Base-by-base conservation (phyloP, 768 basidiomycete species). In the Mycena vulgaris region DNA sequence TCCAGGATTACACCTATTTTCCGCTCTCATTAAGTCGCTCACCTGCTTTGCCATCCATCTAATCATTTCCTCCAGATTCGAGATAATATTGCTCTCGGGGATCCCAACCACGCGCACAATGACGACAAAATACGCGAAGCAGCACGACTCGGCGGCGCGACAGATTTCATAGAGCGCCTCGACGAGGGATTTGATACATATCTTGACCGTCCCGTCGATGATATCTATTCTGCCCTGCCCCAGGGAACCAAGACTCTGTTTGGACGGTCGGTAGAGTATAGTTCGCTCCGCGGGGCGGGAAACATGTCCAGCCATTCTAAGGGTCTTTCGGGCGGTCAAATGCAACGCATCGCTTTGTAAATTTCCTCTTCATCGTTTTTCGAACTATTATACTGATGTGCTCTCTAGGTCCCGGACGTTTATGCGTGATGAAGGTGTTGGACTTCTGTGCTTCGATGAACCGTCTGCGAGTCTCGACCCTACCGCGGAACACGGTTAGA, bases 1-100 rank as follows among this genome's bases (percentile, higher is more conserved):
- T 94, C 80, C 93, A 95, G 76, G 94, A 95, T 77, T 94, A 93
- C 74, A 93, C 92, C 0, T 85, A 90, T 73, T 94, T 95, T 76
- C 93, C 93, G 0, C 82, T 95, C 49, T 92, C 93, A 27, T 92
- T 93, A 66, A 48, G 92, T 76, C 30, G 27, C 3, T 69, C 9
- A 8, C 16, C 25, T 56, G 21, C 28, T 60, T 55, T 56, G 19
- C 58, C 1, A 35, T 45, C n/a, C n/a, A n/a, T n/a, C n/a, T n/a
- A n/a, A n/a, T 47, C 31, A 33, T 31, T 10, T 11, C 11, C 42
- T 14, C n/a, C 51, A 95, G 93, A 89, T 95, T 53, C 86, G 83
- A 74, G 93, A 95, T 65, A 95, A 95, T 76, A 94, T 95, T 63
- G 90, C 86, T 0, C 83, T 94, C 5, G 94, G 94, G 10, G 89